phyloP scores from a whole-genome alignment of 75 land plant genomes.

The Cryptomeria japonica region DNA sequence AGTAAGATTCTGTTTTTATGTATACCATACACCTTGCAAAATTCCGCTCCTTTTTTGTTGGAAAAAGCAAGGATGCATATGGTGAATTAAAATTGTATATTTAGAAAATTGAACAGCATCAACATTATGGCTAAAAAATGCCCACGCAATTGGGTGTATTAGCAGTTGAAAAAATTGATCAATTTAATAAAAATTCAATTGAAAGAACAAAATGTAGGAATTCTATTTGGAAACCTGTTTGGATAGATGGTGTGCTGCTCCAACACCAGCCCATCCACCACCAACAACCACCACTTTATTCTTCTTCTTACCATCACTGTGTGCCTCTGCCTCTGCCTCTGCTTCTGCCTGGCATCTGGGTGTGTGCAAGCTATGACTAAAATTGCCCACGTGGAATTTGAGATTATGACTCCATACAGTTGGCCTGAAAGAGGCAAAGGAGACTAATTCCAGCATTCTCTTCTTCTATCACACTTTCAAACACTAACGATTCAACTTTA shows the following conservation, averaged over 20 bases:
- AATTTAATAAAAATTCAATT: background rate
- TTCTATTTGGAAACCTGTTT: slow-evolving; percentile 49
- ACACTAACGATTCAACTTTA: background rate
- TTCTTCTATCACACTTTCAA: background rate
- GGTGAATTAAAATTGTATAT: background rate
- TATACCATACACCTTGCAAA: background rate
- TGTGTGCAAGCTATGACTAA: background rate
- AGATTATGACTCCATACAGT: background rate
- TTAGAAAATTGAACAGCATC: background rate
- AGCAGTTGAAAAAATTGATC: background rate
- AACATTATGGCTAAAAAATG: background rate
- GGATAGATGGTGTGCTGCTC: slow-evolving; percentile 85
- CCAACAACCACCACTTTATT: slow-evolving; percentile 91
- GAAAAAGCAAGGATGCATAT: background rate
- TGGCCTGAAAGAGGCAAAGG: background rate
- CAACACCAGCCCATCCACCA: slow-evolving; percentile 93
- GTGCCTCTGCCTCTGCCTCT: background rate
- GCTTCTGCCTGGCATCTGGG: background rate
- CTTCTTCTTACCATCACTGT: background rate
- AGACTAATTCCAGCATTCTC: background rate
- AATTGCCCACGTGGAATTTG: background rate
- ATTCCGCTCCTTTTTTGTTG: background rate
- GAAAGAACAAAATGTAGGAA: background rate
- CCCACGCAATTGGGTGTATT: background rate
- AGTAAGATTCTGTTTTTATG: background rate